Evolutionary conservation across 148 eudicot genomes (phyloP).

Genomic region (Diospyros kaki): DNA sequence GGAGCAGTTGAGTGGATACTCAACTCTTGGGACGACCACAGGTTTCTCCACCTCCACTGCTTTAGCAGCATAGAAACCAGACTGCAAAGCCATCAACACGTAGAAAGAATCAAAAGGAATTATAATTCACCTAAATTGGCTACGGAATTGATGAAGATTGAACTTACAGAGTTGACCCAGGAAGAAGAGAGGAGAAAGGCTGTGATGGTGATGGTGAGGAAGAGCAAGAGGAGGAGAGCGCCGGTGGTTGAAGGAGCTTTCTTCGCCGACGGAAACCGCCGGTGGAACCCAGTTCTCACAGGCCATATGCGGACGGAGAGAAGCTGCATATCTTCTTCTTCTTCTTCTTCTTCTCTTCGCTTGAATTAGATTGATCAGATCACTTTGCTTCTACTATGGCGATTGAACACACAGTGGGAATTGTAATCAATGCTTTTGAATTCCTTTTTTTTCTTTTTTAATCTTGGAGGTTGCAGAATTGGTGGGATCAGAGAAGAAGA

Average conservation of each 20-base stretch:
- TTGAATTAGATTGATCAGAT: no score
- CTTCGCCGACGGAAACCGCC: constrained; percentile 11
- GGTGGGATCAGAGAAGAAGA: no score
- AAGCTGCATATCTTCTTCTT: no score
- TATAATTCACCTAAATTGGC: no score
- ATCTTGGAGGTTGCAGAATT: no score
- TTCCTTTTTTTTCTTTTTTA: no score
- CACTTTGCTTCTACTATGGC: no score
- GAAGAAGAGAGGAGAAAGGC: not conserved
- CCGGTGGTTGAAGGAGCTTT: constrained; percentile 4
- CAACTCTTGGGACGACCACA: constrained; percentile 3
- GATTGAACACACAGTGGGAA: no score
- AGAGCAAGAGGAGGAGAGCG: not conserved
- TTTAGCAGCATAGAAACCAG: not conserved
- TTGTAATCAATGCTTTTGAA: no score
- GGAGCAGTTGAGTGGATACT: constrained; percentile 18
- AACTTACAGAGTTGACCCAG: constrained; percentile 14
- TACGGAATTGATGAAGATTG: not conserved
- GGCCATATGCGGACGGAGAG: not conserved
- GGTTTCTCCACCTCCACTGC: not conserved
- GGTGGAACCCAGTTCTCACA: not conserved
- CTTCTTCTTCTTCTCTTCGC: no score
- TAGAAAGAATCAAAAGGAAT: no score
- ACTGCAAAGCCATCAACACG: constrained; percentile 3
- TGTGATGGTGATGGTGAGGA: not conserved